Base-by-base conservation (phyloP, 805 yeast genomes). In the Peterozyma xylosa region DNA sequence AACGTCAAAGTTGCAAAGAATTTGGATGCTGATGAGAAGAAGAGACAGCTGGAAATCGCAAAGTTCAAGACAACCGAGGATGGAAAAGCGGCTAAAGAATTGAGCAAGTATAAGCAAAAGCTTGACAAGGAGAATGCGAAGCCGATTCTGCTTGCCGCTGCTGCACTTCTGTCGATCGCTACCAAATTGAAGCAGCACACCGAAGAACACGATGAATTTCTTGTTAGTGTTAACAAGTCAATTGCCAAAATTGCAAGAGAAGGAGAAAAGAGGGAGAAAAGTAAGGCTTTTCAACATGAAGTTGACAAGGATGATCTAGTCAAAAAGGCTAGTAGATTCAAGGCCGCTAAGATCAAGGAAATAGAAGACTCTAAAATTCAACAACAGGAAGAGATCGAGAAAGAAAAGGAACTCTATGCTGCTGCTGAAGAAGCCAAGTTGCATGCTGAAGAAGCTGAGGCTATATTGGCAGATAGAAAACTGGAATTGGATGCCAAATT, bases 221-320 rank as follows among this genome's bases (percentile, higher is more conserved):
- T 73, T 39, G 57, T 55, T n/a, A 60, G 61, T 16, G 67, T 74
- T 35, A 66, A 59, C 41, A 54, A 53, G 32, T 73, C 68, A 45
- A 74, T 74, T 43, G 70, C 64, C 48, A 66, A 70, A 33, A 74
- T 74, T 46, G 64, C 59, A 35, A 57, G 56, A 15, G 76, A 73
- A 37, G 73, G 60, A 46, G 70, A 62, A 42, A 61, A 61, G n/a
- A 68, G 74, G 37, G 81, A 75, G 59, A 55, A 52, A 15, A 62
- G 65, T 38, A 74, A 78, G 6, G 70, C 69, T 37, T 74, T 59
- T 39, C 62, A 67, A 45, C 81, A 76, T 52, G 66, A 50, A 11
- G 56, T 55, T 16, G 72, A 73, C 53, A 71, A 70, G 54, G 73
- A 67, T 42, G 63, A 64, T 29, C 58, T 73, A 42, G 45, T 56